Base-by-base conservation (phyloP, 768 basidiomycete genomes). In the Termitomyces sp. region DNA sequence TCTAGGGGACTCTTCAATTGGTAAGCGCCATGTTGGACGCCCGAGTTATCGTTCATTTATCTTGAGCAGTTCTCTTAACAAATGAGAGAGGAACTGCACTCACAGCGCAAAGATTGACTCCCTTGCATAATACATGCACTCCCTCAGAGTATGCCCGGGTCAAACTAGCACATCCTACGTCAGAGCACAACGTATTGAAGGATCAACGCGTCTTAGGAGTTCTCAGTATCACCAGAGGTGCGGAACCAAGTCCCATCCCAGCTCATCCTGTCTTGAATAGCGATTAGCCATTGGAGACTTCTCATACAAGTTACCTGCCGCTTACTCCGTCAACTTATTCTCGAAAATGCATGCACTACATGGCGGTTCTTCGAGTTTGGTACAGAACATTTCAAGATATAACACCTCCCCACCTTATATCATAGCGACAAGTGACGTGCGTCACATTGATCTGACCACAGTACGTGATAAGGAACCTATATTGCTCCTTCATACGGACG, bases 371-470 rank as follows among this genome's bases (percentile, higher is more conserved):
- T n/a, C n/a, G n/a, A n/a, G n/a, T n/a, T 14, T 36, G 4, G 13
- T 50, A 9, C 53, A 55, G 32, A 55, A 55, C 37, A 44, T 61
- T 37, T 53, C 58, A 1, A 32, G 26, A 20, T 46, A 59, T 52
- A 63, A 59, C 41, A 37, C 48, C 31, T 58, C 62, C 4, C 62
- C 59, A 0, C 62, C 62, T 13, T 63, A 63, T 41, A 44, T 63
- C 44, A 37, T 26, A 18, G 22, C 57, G 6, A 58, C 50, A 39
- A 56, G 59, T 37, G 59, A 59, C 22, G 50, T 55, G 44, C 50
- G 52, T 46, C 57, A 63, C 39, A 27, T 61, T 27, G 52, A 63
- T 46, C 57, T 63, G 18, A 31, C 54, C 5, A 46, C 54, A 5
- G 4, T 58, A 27, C 49, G 46, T 14, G 36, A 41, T 4, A 49